Conservation (phyloP, 2,329 filamentous ascomycete species). For the Cladosporium sp. region DNA sequence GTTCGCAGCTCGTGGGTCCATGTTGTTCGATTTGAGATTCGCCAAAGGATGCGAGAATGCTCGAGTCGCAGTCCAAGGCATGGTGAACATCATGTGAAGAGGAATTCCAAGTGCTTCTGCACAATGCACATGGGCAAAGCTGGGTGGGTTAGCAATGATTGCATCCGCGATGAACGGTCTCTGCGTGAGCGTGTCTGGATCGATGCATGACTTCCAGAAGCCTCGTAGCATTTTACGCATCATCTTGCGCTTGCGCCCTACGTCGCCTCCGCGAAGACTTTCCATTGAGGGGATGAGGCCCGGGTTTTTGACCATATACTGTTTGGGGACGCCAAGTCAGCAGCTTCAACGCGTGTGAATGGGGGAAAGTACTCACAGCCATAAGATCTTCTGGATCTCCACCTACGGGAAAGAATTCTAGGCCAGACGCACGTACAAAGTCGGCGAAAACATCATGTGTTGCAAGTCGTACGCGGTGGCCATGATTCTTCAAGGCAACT, state of each 20-base stretch:
- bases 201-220: constrained; percentile 26
- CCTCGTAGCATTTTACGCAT: constrained; percentile 25
- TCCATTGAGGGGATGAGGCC: constrained; percentile 26
- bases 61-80: constrained; percentile 82
- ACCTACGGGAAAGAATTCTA: constrained; percentile 75
- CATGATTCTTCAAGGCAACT: constrained; percentile 60
- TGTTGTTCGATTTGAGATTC: constrained; percentile 65
- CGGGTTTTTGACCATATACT: constrained; percentile 32
- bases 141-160: constrained; percentile 72
- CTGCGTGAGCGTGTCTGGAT: constrained; percentile 18
- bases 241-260: constrained; percentile 18
- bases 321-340: not conserved
- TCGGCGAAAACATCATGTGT: constrained; percentile 65
- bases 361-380: no score
- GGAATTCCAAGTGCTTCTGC: constrained; percentile 70
- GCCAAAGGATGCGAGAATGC: constrained; percentile 82
- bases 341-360: not conserved
- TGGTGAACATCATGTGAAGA: constrained; percentile 84
- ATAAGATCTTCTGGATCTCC: constrained; percentile 71
- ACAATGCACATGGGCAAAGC: constrained; percentile 69
- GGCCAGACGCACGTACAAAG: constrained; percentile 64
- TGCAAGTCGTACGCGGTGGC: constrained; percentile 68
- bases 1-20: constrained; percentile 68
- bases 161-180: constrained; percentile 80
- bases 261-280: constrained; percentile 23